Evolutionary conservation across 345 rosid species (phyloP).

Genomic region (Mallotus nudiflorus): DNA sequence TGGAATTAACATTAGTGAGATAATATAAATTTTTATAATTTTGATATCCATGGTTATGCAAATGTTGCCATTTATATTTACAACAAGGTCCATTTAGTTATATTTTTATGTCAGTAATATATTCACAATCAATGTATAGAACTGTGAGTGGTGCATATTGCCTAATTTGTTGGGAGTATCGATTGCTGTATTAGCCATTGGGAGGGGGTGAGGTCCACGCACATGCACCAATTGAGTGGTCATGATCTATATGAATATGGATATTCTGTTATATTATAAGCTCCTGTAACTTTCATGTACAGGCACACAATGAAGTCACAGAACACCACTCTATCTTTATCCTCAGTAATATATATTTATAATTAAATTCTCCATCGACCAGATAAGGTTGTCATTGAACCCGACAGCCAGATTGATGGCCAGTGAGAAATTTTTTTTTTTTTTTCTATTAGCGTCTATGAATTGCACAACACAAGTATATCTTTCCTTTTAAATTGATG

Average conservation of each 20-base stretch:
- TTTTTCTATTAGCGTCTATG: too few species aligned
- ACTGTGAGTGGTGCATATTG: neutral
- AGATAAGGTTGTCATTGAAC: conserved; percentile 5
- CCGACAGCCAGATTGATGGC: neutral
- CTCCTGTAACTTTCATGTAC: conserved; percentile 2
- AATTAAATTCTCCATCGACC: neutral
- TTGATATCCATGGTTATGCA: too few species aligned
- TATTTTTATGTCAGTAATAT: too few species aligned
- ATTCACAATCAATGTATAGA: too few species aligned
- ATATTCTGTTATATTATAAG: conserved; percentile 1
- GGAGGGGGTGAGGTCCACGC: conserved; percentile 13
- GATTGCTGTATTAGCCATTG: neutral
- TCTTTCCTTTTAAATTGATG: too few species aligned
- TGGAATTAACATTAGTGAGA: too few species aligned
- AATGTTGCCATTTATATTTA: too few species aligned
- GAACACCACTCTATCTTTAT: neutral
- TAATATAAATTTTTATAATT: too few species aligned
- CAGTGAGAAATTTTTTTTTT: too few species aligned
- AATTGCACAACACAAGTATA: too few species aligned
- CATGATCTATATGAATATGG: neutral
- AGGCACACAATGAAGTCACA: neutral
- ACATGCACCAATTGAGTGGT: conserved; percentile 18
- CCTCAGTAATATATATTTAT: neutral
- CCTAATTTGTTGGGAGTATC: conserved; percentile 17
- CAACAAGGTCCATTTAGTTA: neutral